Conservation (phyloP, 2,329 filamentous ascomycete species). For the Fusarium sp. region DNA sequence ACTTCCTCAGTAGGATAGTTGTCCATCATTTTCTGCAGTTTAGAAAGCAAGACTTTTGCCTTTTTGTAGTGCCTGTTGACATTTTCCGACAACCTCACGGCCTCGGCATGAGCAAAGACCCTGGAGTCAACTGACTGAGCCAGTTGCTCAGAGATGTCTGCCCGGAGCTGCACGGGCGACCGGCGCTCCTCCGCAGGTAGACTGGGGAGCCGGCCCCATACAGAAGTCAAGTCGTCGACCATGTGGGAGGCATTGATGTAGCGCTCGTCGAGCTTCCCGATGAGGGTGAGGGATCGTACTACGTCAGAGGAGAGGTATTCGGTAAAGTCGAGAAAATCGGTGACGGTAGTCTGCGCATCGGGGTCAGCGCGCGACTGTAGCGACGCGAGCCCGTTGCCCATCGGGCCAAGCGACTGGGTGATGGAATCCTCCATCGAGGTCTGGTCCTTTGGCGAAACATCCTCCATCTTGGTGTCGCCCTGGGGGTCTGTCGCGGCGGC, state of each 20-base stretch:
- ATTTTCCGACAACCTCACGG: slow-evolving; percentile 72
- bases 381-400: slow-evolving; percentile 50
- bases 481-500: slow-evolving; percentile 42
- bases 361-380: slow-evolving; percentile 70
- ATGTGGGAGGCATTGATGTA: slow-evolving; percentile 68
- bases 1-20: slow-evolving; percentile 69
- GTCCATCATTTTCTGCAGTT: slow-evolving; percentile 70
- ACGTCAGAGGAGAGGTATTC: slow-evolving; percentile 78
- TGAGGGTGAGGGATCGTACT: slow-evolving; percentile 72
- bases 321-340: slow-evolving; percentile 77
- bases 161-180: slow-evolving; percentile 64
- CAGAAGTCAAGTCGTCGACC: slow-evolving; percentile 67
- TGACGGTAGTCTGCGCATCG: slow-evolving; percentile 76
- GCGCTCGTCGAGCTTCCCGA: slow-evolving; percentile 71
- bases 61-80: slow-evolving; percentile 72
- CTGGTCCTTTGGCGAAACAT: slow-evolving; percentile 46
- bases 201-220: slow-evolving; percentile 68
- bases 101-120: slow-evolving; percentile 71
- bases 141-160: slow-evolving; percentile 70
- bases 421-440: slow-evolving; percentile 44
- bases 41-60: slow-evolving; percentile 68
- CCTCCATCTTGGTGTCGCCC: slow-evolving; percentile 41
- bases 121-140: slow-evolving; percentile 67
- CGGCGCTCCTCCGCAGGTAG: slow-evolving; percentile 61
- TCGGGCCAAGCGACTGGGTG: slow-evolving; percentile 44